Conservation (phyloP, 192 early-diverging fungal species). For the Linnemannia zychae region DNA sequence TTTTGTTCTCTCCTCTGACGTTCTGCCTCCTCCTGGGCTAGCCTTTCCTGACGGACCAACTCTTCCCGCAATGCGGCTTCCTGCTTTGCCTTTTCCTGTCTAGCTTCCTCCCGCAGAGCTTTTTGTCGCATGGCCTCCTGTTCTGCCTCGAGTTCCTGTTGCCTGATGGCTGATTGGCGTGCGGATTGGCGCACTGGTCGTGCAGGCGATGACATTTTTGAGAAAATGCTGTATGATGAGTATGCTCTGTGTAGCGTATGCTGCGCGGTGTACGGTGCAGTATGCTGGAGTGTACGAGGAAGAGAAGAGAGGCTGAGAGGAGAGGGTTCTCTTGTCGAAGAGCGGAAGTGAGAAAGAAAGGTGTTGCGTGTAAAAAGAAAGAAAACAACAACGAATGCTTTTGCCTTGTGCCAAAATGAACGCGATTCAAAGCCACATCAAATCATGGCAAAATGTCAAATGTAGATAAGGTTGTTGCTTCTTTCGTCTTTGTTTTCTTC, state of each 20-base stretch:
- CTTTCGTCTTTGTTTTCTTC: too few species aligned
- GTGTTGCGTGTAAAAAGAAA: too few species aligned
- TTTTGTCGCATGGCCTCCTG: slow-evolving; percentile 1
- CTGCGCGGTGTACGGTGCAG: too few species aligned
- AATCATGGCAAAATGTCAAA: neutral
- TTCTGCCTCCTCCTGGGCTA: neutral
- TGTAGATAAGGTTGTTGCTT: neutral
- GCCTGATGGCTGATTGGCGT: slow-evolving; percentile 37
- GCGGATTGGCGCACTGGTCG: slow-evolving; percentile 39
- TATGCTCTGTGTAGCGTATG: too few species aligned
- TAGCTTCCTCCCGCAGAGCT: neutral
- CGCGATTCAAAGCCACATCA: slow-evolving; percentile 5
- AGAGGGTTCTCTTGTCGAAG: too few species aligned
- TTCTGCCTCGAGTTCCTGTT: slow-evolving; percentile 28
- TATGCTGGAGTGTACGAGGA: too few species aligned
- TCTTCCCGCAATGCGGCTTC: neutral
- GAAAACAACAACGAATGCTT: too few species aligned
- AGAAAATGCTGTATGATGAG: too few species aligned
- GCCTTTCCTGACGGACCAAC: neutral
- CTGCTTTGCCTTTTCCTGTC: neutral
- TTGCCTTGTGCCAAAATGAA: neutral
- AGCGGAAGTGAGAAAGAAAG: too few species aligned
- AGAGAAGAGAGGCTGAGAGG: too few species aligned
- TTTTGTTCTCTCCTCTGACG: slow-evolving; percentile 5
- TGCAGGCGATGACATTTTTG: slow-evolving; percentile 31